Conservation (phyloP, 164 flowering plant species). For the Vitis amurensis region DNA sequence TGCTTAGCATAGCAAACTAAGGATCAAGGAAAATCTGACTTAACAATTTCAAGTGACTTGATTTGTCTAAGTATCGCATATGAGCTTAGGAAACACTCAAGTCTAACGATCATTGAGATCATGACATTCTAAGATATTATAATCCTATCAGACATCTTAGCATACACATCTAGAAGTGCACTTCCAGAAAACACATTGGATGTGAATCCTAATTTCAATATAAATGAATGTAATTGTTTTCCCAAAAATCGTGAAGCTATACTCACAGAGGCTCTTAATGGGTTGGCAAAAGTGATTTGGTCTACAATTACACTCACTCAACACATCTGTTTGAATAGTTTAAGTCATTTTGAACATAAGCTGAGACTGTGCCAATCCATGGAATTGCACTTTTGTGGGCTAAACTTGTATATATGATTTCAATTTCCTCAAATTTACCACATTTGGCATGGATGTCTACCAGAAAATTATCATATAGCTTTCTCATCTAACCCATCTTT, state of each 20-base stretch:
- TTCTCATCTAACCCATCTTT: slow-evolving; percentile 46
- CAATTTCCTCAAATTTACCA: slow-evolving; percentile 50
- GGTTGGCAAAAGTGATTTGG: slow-evolving; percentile 74
- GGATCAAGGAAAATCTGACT: too few species aligned
- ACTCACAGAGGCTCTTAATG: slow-evolving; percentile 56
- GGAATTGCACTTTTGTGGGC: slow-evolving; percentile 45
- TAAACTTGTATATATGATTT: slow-evolving; percentile 41
- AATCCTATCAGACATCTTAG: slow-evolving; percentile 75
- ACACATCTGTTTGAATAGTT: slow-evolving; percentile 58
- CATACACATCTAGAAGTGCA: slow-evolving; percentile 71
- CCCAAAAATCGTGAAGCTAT: slow-evolving; percentile 62
- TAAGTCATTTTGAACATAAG: slow-evolving; percentile 55
- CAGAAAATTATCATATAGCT: slow-evolving; percentile 45
- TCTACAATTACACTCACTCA: slow-evolving; percentile 40
- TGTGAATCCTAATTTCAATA: slow-evolving; percentile 52
- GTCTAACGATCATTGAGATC: slow-evolving; percentile 42
- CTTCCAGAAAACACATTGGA: slow-evolving; percentile 70
- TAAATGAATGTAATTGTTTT: slow-evolving; percentile 58
- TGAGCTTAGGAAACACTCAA: too few species aligned
- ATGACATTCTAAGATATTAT: slow-evolving; percentile 80
- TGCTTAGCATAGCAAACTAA: too few species aligned
- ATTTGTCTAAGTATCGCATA: too few species aligned
- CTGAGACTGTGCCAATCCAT: slow-evolving; percentile 84
- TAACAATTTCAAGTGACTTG: too few species aligned
- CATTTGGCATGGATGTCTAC: slow-evolving; percentile 82